Base-by-base conservation (phyloP, 1,284 basidiomycete species). In the Coniferiporia weirii region DNA sequence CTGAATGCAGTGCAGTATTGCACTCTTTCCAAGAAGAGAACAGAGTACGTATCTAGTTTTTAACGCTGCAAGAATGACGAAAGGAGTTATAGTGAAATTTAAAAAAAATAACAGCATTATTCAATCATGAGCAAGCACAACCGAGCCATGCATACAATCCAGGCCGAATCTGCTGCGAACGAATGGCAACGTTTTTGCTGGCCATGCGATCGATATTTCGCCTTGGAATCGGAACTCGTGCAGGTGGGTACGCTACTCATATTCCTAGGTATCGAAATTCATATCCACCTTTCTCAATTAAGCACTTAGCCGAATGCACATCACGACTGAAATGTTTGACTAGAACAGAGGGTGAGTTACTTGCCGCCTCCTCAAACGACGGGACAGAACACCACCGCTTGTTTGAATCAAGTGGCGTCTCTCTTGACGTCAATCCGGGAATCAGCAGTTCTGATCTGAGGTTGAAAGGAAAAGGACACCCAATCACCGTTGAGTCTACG, bases 141-240 rank as follows among this genome's bases (percentile, higher is more conserved):
- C 32, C 10, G 40, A 8, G 45, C 45, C 17, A 45, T 54, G 38
- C 53, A 54, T 17, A 12, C n/a, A 27, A 20, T 9, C 15, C 38
- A 54, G 19, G 35, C 53, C 9, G 40, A 54, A 45, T 17, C 36
- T 13, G 7, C 53, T 20, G 53, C 20, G 13, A 9, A 32, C 32
- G 53, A 54, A 20, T 54, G 53, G 53, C 53, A 54, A 12, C 32
- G 43, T 20, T 54, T 20, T 34, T 54, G 53, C 32, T 43, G 19
- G n/a, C 53, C 53, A 34, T 54, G 53, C 43, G 53, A 54, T 17
- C n/a, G 20, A 5, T 54, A 54, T 34, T 45, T 54, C 27, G n/a
- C 36, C 17, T 22, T 40, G 27, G 40, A 44, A 43, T 17, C 53
- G 6, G 53, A 54, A n/a, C 43, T 54, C 7, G 6, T 13, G 19